These are phyloP conservation scores for Oxytropis ochrocephala DNA, from an alignment of 306 rosid genomes.

Conservation along the genomic window DNA sequence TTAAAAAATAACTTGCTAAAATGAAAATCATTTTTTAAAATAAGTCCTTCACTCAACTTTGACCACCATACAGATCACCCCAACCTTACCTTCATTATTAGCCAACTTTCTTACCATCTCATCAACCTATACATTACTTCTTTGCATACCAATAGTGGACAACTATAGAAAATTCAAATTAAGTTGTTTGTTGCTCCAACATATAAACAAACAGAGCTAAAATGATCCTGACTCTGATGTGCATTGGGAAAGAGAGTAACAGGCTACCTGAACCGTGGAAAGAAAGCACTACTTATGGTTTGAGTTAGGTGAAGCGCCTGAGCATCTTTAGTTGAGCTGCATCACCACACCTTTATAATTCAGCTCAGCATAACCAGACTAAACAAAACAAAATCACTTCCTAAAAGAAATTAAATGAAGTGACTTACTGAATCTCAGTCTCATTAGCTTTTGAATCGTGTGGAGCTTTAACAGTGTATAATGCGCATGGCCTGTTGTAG, in stretches of 20 bases:
- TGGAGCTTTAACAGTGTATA: conserved; percentile 63
- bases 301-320: conserved; percentile 47
- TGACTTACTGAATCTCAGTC: conserved; percentile 50
- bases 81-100: neutral
- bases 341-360: conserved; percentile 32
- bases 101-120: neutral
- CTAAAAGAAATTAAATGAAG: conserved; percentile 16
- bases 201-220: neutral
- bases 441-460: conserved; percentile 42
- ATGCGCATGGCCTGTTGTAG: conserved; percentile 79
- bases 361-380: conserved; percentile 19
- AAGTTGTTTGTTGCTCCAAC: neutral
- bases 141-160: neutral
- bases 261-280: conserved; percentile 84
- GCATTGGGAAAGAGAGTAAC: neutral
- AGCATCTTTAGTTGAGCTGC: conserved; percentile 48
- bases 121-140: neutral
- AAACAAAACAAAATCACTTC: neutral
- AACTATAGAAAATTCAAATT: neutral
- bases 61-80: neutral
- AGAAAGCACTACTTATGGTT: conserved; percentile 74
- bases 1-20: neutral
- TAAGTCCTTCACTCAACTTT: neutral
- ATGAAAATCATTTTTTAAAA: neutral
- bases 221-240: neutral